phyloP scores from a whole-genome alignment of 2,329 filamentous ascomycete genomes.

The Fusarium sp. region DNA sequence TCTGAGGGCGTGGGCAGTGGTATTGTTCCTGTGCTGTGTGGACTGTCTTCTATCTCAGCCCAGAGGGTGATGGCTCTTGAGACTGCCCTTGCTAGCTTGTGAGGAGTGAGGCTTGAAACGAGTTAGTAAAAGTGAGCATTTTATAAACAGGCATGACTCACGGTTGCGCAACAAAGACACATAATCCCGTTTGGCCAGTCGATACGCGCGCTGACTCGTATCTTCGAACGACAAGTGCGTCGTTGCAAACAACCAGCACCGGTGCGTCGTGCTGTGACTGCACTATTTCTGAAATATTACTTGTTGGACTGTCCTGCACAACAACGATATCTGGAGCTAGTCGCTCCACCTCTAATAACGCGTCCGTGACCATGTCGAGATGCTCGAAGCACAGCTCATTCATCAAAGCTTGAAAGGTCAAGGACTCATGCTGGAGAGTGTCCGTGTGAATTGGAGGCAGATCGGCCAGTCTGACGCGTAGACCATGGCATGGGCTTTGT shows the following conservation, averaged over 20 bases:
- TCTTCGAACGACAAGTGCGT: slow-evolving; percentile 42
- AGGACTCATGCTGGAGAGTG: not conserved
- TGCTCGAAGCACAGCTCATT: not conserved
- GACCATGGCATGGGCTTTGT: not conserved
- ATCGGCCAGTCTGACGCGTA: not conserved
- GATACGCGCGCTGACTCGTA: slow-evolving; percentile 22
- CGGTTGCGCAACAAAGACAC: slow-evolving; percentile 51
- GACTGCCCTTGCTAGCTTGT: slow-evolving; percentile 46
- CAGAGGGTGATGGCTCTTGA: not conserved
- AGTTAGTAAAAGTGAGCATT: not conserved
- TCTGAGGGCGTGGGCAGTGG: not conserved
- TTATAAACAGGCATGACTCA: slow-evolving; percentile 24
- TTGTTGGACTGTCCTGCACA: slow-evolving; percentile 3
- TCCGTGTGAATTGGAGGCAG: rapidly evolving
- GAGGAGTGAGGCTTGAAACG: slow-evolving; percentile 43
- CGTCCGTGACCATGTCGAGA: slow-evolving; percentile 6
- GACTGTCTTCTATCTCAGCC: not conserved
- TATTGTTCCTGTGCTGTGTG: not conserved
- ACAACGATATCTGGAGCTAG: slow-evolving; percentile 40
- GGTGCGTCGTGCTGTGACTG: not conserved
- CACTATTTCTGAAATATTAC: not conserved
- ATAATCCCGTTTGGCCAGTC: slow-evolving; percentile 21
- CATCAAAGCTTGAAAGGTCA: not conserved
- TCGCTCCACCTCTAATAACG: not conserved
- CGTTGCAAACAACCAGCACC: slow-evolving; percentile 45